Evolutionary conservation across 257 asterid species (phyloP).

Genomic region (Sherardia arvensis): DNA sequence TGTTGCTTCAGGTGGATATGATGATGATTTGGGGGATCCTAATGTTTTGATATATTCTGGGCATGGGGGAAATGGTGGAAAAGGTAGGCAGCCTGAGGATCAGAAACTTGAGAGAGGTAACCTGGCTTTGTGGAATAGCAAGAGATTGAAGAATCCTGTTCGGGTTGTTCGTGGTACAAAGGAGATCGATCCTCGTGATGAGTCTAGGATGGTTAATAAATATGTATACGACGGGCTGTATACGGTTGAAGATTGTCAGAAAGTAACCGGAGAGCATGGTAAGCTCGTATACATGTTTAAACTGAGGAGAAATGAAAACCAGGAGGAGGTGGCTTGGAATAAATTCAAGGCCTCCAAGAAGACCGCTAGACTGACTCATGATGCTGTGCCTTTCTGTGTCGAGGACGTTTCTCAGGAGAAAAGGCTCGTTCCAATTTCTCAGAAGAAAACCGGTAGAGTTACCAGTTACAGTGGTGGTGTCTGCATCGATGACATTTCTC

Average conservation of each 20-base stretch:
- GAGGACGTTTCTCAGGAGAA: too few relatives aligned
- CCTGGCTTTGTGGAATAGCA: too few relatives aligned
- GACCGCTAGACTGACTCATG: constrained; percentile 33
- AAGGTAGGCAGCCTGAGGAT: too few relatives aligned
- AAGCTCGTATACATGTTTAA: constrained; percentile 75
- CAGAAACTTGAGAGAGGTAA: too few relatives aligned
- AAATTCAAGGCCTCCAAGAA: constrained; percentile 41
- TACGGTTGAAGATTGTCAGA: constrained; percentile 42
- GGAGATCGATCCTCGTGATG: constrained; percentile 39
- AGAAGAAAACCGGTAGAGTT: constrained; percentile 37
- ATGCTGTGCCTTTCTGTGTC: constrained; percentile 57
- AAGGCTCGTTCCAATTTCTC: too few relatives aligned
- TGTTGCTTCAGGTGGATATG: constrained; percentile 89
- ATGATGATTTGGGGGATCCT: too few relatives aligned
- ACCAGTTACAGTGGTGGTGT: too few relatives aligned
- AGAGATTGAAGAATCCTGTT: too few relatives aligned
- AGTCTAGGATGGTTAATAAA: constrained; percentile 32
- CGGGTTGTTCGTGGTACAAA: too few relatives aligned
- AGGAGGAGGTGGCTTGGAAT: constrained; percentile 76
- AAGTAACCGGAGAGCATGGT: constrained; percentile 49
- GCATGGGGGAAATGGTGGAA: too few relatives aligned
- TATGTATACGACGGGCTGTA: constrained; percentile 81
- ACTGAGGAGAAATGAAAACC: constrained; percentile 61
- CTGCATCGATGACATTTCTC: too few relatives aligned
- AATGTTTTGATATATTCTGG: too few relatives aligned